Percentiles rank a stretch among this genome's conserved stretches.
These are phyloP conservation scores for Macaranga tanarius DNA, from an alignment of 441 rosid genomes.

Conservation along the genomic window DNA sequence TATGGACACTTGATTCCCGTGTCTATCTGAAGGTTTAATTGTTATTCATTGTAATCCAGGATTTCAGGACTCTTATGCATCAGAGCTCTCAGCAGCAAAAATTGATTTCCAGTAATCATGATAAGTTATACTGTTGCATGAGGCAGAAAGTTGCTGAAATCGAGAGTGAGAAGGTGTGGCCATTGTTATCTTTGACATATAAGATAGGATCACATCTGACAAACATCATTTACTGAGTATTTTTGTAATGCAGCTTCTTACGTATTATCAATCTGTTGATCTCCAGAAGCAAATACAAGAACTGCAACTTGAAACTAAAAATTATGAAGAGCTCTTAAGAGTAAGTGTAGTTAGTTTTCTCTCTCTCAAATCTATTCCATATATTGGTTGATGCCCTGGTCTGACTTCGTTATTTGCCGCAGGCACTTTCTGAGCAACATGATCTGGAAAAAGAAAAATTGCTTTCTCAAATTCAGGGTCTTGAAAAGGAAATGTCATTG, in stretches of 20 bases:
- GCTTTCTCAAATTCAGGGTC: slow-evolving; percentile 57
- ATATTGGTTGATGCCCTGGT: slow-evolving; percentile 19
- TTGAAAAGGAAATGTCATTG: slow-evolving; percentile 74
- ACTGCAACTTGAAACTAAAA: slow-evolving; percentile 44
- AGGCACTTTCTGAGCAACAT: slow-evolving; percentile 59
- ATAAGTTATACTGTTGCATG: slow-evolving; percentile 39
- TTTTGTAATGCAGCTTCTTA: slow-evolving; percentile 42
- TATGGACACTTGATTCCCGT: slow-evolving; percentile 1
- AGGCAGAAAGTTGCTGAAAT: slow-evolving; percentile 48
- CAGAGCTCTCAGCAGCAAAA: slow-evolving; percentile 53
- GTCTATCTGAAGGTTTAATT: slow-evolving; percentile 19
- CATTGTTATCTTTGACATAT: neutral
- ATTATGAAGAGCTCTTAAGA: slow-evolving; percentile 45
- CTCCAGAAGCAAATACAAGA: slow-evolving; percentile 55
- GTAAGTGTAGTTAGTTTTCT: slow-evolving; percentile 34
- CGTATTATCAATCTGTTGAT: slow-evolving; percentile 44
- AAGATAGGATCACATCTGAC: neutral
- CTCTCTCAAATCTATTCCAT: slow-evolving; percentile 6
- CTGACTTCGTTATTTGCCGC: slow-evolving; percentile 26
- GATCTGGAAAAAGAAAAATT: slow-evolving; percentile 54
- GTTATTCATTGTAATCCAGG: slow-evolving; percentile 41
- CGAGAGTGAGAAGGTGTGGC: slow-evolving; percentile 70
- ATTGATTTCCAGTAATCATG: slow-evolving; percentile 39
- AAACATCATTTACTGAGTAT: neutral
- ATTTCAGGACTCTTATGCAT: slow-evolving; percentile 45